phyloP scores from a whole-genome alignment of 1,139 yeast genomes.

The Barnettozyma hawaiiensis region DNA sequence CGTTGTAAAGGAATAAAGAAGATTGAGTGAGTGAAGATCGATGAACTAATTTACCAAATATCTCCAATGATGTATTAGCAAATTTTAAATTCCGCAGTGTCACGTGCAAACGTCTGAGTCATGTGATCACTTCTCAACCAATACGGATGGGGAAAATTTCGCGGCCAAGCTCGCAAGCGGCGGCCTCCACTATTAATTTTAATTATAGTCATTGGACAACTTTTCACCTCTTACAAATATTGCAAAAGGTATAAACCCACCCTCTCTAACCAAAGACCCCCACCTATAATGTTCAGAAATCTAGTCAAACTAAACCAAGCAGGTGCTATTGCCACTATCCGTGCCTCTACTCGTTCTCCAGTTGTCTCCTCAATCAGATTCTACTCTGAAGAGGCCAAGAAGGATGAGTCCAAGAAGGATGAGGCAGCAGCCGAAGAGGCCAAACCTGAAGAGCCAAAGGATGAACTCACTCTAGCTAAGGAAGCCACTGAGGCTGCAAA shows the following conservation, averaged over 20 bases:
- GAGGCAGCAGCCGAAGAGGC: constrained; percentile 18
- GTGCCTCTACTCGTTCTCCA: constrained; percentile 1
- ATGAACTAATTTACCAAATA: neutral
- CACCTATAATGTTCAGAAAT: constrained; percentile 6
- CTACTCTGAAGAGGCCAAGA: constrained; percentile 25
- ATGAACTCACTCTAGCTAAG: constrained; percentile 30
- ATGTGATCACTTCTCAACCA: neutral
- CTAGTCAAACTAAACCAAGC: constrained; percentile 5
- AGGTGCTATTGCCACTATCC: neutral
- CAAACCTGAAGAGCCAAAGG: constrained; percentile 20
- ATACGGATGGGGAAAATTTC: neutral
- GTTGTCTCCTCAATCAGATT: constrained; percentile 15
- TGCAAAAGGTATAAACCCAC: neutral
- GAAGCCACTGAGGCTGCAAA: constrained; percentile 57
- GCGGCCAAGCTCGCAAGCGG: neutral
- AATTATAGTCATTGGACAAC: constrained; percentile 1
- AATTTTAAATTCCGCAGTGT: neutral
- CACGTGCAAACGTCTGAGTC: neutral
- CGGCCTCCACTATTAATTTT: neutral
- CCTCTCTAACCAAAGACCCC: neutral
- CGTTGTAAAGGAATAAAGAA: no score
- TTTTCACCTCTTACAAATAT: neutral
- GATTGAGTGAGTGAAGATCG: no score
- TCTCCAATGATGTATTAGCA: no score
- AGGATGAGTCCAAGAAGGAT: constrained; percentile 21